Conservation (phyloP, 306 rosid species). For the Medicago lupulina region DNA sequence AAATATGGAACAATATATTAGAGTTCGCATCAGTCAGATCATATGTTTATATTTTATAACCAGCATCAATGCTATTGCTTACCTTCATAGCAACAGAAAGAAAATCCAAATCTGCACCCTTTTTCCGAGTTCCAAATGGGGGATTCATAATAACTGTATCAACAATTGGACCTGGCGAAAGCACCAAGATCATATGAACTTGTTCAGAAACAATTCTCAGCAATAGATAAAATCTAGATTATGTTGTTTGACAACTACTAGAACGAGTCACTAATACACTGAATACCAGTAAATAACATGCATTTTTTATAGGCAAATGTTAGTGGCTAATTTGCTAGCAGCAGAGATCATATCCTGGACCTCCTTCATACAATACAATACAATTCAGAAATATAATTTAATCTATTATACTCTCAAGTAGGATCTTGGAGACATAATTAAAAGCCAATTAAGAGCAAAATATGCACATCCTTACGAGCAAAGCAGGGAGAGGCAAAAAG, state of each 20-base stretch:
- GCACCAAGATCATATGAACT: conserved; percentile 35
- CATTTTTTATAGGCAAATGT: too few relatives aligned
- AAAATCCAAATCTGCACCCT: conserved; percentile 92
- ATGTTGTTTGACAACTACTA: conserved; percentile 5
- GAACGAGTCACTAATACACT: not conserved
- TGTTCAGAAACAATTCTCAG: conserved; percentile 8
- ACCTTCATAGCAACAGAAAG: conserved; percentile 82
- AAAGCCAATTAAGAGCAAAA: too few relatives aligned
- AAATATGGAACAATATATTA: conserved; percentile 27
- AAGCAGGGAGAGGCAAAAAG: too few relatives aligned
- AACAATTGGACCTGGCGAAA: conserved; percentile 63
- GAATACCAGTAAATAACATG: conserved; percentile 15
- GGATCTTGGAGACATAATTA: too few relatives aligned
- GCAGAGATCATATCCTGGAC: too few relatives aligned
- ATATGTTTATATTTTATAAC: not conserved
- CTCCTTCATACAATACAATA: too few relatives aligned
- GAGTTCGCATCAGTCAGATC: conserved; percentile 31
- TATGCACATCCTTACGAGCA: too few relatives aligned
- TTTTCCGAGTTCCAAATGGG: conserved; percentile 87
- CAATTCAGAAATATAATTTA: too few relatives aligned
- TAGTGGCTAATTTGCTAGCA: too few relatives aligned
- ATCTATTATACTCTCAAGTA: too few relatives aligned
- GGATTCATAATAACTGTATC: conserved; percentile 96
- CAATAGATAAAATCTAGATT: not conserved
- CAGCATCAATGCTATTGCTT: conserved; percentile 28